Evolutionary conservation across 2,329 filamentous ascomycete genomes (phyloP), one percentile per base, ranked within the genome.

Genomic region (Verticillium klebahnii): DNA sequence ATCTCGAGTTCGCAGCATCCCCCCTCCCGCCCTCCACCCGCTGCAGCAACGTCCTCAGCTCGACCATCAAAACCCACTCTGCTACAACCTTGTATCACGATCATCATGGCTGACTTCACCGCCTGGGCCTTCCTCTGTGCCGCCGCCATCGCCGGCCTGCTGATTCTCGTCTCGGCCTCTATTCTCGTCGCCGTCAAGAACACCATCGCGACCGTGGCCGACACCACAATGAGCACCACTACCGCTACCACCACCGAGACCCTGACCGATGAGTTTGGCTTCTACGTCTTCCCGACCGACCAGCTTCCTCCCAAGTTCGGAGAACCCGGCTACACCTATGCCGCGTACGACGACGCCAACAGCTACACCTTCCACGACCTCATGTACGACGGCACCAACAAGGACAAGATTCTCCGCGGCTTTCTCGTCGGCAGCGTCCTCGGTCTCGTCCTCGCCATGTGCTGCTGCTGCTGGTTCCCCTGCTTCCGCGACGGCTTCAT

Each of bases 381-480:
- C 31, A 25, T 61, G n/a, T 60, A 56, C 56, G 29, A 54, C 55
- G 15, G 15, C 31, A 55, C 45, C 2, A 60, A 45, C 54, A 56
- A 36, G 23, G 50, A 54, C 23, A 57, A 52, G 14, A 29, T 62
- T 9, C 37, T 58, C 45, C 66, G 66, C 15, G 66, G 64, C 56
- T 39, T 66, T 58, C 60, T 65, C 59, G 25, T 63, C 31, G 65
- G 65, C 50, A 15, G 65, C 32, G 50, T 57, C 19, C 15, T 62
- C 34, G 65, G 65, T 31, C 23, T 67, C 19, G 5, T 63, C 55
- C n/a, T 67, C 31, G 64, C 65, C n/a, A 29, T 62, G 17, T n/a
- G 64, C 37, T 60, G 45, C 32, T 67, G 65, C 60, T 67, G 64
- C 65, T 67, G 66, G 66, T 31, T 50, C 5, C 58, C 61, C 17